These are phyloP conservation scores for Citrullus mucosospermus DNA, from an alignment of 306 rosid species.

Conservation along the genomic window DNA sequence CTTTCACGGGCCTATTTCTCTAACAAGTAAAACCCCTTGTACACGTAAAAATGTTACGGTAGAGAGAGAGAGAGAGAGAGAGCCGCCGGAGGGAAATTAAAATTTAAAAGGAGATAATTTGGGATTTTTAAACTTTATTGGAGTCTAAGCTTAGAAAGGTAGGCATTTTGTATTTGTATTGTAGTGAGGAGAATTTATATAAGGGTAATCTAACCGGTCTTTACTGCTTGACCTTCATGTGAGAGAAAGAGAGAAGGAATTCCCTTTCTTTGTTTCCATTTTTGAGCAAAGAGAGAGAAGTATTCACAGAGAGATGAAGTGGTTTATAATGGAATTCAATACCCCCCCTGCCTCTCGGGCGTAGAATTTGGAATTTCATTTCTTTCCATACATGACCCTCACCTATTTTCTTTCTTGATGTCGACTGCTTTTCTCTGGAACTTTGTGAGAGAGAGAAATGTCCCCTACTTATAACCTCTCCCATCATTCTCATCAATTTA, in stretches of 20 bases:
- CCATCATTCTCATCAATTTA: constrained; percentile 19
- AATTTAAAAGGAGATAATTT: background rate
- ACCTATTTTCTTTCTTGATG: constrained; percentile 16
- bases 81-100: background rate
- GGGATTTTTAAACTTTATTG: background rate
- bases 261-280: background rate
- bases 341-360: background rate
- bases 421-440: constrained; percentile 11
- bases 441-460: constrained; percentile 1
- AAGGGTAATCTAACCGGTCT: constrained; percentile 10
- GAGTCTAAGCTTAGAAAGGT: background rate
- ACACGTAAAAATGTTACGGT: background rate
- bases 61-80: background rate
- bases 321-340: constrained; percentile 3
- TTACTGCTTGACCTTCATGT: constrained; percentile 18
- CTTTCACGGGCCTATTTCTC: background rate
- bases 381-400: background rate
- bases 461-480: constrained; percentile 13
- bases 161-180: constrained; percentile 1
- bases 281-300: constrained; percentile 8
- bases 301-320: background rate
- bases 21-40: background rate
- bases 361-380: constrained; percentile 12
- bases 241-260: background rate
- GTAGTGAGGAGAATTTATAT: background rate